Percentiles rank a stretch among this genome's conserved stretches.
Conservation (phyloP, 305 asterid genomes). For the Fraxinus xanthoxyloides region DNA sequence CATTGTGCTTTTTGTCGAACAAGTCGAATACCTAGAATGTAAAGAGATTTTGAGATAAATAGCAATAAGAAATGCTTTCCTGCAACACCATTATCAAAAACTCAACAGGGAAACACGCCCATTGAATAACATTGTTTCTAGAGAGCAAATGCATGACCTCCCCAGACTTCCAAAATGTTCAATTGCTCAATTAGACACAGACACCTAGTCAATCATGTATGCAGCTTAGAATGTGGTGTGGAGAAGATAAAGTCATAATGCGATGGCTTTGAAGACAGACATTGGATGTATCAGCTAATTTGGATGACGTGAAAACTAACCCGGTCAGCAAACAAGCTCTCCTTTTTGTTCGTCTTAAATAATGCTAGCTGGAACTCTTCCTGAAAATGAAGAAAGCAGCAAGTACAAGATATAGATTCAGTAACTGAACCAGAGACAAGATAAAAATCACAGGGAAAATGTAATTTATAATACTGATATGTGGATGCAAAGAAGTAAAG, state of each 20-base stretch:
- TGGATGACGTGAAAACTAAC: constrained; percentile 43
- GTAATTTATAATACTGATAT: not conserved
- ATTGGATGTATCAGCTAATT: not conserved
- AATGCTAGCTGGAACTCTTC: constrained; percentile 90
- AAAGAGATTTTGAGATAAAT: not conserved
- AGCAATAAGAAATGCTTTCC: not conserved
- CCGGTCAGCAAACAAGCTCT: constrained; percentile 90
- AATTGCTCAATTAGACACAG: not conserved
- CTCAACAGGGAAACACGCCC: not conserved
- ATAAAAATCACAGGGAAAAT: constrained; percentile 2
- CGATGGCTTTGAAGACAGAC: not conserved
- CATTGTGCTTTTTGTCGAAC: constrained; percentile 74
- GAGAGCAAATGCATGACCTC: not conserved
- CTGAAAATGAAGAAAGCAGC: constrained; percentile 39
- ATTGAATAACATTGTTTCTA: not conserved
- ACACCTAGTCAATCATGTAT: constrained; percentile 13
- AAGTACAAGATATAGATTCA: constrained; percentile 16
- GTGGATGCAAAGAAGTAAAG: not conserved
- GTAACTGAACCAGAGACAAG: constrained; percentile 15
- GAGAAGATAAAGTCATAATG: not conserved
- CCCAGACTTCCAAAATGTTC: not conserved
- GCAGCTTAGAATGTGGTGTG: not conserved
- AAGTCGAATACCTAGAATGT: constrained; percentile 65
- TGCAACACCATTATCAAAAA: not conserved
- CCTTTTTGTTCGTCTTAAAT: constrained; percentile 74